phyloP scores from a whole-genome alignment of 2,329 filamentous ascomycete genomes.

The Microdochium paspali region DNA sequence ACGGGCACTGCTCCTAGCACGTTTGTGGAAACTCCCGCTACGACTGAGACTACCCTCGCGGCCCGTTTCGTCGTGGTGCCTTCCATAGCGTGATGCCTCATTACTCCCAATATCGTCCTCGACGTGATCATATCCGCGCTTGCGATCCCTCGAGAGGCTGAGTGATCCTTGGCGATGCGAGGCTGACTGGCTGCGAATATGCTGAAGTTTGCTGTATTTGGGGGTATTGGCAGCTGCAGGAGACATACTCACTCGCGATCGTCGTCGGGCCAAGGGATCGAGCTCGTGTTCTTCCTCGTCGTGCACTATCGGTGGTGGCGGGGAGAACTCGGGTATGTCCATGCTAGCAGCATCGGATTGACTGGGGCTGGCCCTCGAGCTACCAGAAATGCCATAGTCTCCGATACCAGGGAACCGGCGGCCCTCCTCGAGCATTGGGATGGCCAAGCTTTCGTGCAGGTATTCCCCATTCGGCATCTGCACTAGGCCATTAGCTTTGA shows the following conservation, averaged over 20 bases:
- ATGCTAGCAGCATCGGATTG: background rate
- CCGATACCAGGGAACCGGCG: slow-evolving; percentile 28
- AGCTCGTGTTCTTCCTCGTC: background rate
- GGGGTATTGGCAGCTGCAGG: background rate
- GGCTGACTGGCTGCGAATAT: background rate
- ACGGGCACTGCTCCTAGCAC: background rate
- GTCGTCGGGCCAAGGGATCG: background rate
- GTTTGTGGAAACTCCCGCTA: background rate
- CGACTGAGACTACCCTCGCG: background rate
- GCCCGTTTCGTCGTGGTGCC: background rate
- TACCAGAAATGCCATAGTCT: slow-evolving; percentile 20
- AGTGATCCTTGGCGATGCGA: background rate
- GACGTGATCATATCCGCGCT: background rate
- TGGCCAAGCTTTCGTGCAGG: slow-evolving; percentile 39
- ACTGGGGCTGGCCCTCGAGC: background rate
- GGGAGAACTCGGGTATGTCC: background rate
- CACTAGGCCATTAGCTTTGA: slow-evolving; percentile 29
- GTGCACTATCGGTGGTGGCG: background rate
- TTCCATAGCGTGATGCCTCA: background rate
- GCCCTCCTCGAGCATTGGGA: slow-evolving; percentile 31
- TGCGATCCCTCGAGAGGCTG: background rate
- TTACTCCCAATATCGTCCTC: background rate
- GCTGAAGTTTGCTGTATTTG: background rate
- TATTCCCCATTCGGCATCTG: slow-evolving; percentile 44
- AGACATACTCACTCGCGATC: background rate